Percentiles rank a stretch among this genome's conserved stretches.
These are phyloP conservation scores for Yamadazyma conglobata DNA, from an alignment of 1,139 yeast species.

Conservation along the genomic window DNA sequence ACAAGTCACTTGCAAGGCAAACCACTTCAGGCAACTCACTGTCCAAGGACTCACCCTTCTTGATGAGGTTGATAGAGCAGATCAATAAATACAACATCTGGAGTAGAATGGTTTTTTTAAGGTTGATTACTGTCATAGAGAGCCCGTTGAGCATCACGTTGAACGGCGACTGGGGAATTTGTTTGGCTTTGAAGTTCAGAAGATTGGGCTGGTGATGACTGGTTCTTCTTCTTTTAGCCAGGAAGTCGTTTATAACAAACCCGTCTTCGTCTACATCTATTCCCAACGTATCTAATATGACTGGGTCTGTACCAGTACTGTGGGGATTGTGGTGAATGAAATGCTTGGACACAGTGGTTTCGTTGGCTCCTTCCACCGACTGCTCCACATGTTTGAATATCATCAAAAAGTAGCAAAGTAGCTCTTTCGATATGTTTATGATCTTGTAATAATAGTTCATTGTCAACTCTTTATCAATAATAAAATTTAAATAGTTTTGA, in stretches of 20 bases:
- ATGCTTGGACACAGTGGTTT: slow-evolving; percentile 8
- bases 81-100: slow-evolving; percentile 45
- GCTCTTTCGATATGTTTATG: slow-evolving; percentile 37
- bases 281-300: slow-evolving; percentile 31
- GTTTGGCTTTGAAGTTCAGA: slow-evolving; percentile 17
- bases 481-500: slow-evolving; percentile 44
- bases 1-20: slow-evolving; percentile 31
- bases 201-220: slow-evolving; percentile 10
- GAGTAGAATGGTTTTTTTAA: slow-evolving; percentile 41
- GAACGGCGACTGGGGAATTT: slow-evolving; percentile 42
- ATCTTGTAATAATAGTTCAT: slow-evolving; percentile 35
- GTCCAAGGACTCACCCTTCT: slow-evolving; percentile 16
- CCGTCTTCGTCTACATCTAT: slow-evolving; percentile 45
- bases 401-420: slow-evolving; percentile 36
- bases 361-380: slow-evolving; percentile 7
- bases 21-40: slow-evolving; percentile 23
- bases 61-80: slow-evolving; percentile 37
- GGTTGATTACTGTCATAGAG: slow-evolving; percentile 43
- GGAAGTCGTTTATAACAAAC: slow-evolving; percentile 45
- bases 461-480: slow-evolving; percentile 44
- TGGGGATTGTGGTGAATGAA: slow-evolving; percentile 19
- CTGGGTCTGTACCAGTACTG: slow-evolving; percentile 22
- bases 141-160: slow-evolving; percentile 44
- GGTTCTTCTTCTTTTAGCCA: slow-evolving; percentile 35
- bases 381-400: slow-evolving; percentile 34